A percentile compares a stretch with the other conserved stretches of the same genome.
phyloP scores from a whole-genome alignment of 2,329 filamentous ascomycete genomes.

The Xenoacremonium recifei region DNA sequence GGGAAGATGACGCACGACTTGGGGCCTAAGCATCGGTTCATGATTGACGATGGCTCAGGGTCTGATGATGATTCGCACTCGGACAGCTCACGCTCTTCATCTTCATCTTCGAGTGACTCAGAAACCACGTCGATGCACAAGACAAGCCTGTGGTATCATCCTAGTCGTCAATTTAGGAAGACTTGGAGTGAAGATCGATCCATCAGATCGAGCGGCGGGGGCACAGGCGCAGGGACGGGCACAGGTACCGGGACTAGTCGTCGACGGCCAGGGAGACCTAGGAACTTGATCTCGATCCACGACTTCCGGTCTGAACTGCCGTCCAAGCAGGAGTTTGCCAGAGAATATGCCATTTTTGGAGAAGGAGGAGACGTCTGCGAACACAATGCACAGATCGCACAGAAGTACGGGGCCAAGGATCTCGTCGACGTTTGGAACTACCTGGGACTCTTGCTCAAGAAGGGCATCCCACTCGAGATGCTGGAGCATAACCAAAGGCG shows the following conservation, averaged over 20 bases:
- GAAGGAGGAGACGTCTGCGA: slow-evolving; percentile 77
- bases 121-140: slow-evolving; percentile 63
- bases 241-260: slow-evolving; percentile 54
- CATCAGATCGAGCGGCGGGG: slow-evolving; percentile 58
- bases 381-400: slow-evolving; percentile 78
- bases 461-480: slow-evolving; percentile 70
- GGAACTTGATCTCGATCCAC: slow-evolving; percentile 73
- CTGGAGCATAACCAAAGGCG: slow-evolving; percentile 52
- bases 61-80: slow-evolving; percentile 52
- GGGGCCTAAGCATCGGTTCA: slow-evolving; percentile 45
- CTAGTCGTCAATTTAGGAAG: slow-evolving; percentile 50
- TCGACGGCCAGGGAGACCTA: slow-evolving; percentile 48
- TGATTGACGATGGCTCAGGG: slow-evolving; percentile 49
- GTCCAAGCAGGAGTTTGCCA: slow-evolving; percentile 72
- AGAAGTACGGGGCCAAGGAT: slow-evolving; percentile 67
- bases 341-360: slow-evolving; percentile 81
- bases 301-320: slow-evolving; percentile 71
- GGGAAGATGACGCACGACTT: slow-evolving; percentile 53
- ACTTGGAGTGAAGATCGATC: slow-evolving; percentile 58
- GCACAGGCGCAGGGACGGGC: slow-evolving; percentile 48
- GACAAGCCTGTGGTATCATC: slow-evolving; percentile 55
- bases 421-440: slow-evolving; percentile 83
- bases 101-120: slow-evolving; percentile 57
- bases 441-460: slow-evolving; percentile 71
- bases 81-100: slow-evolving; percentile 47